phyloP scores from a whole-genome alignment of 2,329 filamentous ascomycete genomes.

The Botrytis paeoniae region DNA sequence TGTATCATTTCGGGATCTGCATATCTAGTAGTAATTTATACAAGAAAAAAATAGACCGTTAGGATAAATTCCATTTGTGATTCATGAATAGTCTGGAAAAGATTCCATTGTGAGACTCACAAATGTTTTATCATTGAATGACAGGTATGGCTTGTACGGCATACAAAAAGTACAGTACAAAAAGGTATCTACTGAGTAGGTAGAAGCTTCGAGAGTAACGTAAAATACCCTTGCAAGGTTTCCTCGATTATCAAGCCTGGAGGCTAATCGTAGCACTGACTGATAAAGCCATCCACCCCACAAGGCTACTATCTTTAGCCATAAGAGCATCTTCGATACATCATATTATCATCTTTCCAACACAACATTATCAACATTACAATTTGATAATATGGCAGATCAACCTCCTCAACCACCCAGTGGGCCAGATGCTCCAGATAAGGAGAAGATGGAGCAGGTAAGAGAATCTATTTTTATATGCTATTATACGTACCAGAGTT shows the following conservation, averaged over 20 bases:
- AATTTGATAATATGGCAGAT: slow-evolving; percentile 31
- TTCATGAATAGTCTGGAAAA: not conserved
- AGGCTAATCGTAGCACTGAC: slow-evolving; percentile 17
- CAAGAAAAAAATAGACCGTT: not conserved
- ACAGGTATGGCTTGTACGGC: not conserved
- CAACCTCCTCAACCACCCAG: slow-evolving; percentile 27
- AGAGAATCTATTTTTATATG: not conserved
- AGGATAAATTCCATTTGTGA: not conserved
- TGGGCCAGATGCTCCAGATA: slow-evolving; percentile 50
- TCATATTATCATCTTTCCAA: slow-evolving; percentile 1
- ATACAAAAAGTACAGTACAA: not conserved
- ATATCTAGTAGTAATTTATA: not conserved
- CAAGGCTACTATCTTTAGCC: slow-evolving; percentile 22
- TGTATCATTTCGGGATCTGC: not conserved
- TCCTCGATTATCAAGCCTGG: slow-evolving; percentile 22
- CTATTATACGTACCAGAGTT: not conserved
- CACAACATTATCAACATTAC: slow-evolving; percentile 1
- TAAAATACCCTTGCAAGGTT: not conserved
- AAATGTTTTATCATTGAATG: not conserved
- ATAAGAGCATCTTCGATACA: not conserved
- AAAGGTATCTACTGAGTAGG: no score
- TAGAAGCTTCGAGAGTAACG: slow-evolving; percentile 23
- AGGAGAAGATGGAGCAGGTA: slow-evolving; percentile 58
- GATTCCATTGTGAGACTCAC: not conserved
- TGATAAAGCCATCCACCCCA: slow-evolving; percentile 19